Evolutionary conservation across 2,329 filamentous ascomycete species (phyloP).

Genomic region (Thelonectria discophora): DNA sequence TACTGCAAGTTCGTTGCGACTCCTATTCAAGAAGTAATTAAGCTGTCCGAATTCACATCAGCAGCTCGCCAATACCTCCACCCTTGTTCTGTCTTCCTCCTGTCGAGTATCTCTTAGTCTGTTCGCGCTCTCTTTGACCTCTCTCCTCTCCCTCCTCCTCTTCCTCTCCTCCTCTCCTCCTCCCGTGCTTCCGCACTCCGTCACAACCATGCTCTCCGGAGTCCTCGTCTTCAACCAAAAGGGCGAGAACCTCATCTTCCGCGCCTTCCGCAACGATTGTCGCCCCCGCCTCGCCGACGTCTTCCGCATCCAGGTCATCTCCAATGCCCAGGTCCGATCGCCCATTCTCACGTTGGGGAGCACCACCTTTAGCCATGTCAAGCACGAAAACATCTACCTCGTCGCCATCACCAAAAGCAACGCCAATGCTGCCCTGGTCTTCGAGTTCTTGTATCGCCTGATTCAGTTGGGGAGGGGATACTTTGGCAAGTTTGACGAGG

Average conservation of each 20-base stretch:
- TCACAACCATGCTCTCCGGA: slow-evolving; percentile 85
- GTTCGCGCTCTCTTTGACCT: neutral
- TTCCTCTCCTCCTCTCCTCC: neutral
- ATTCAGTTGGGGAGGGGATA: slow-evolving; percentile 92
- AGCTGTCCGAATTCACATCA: neutral
- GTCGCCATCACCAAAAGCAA: slow-evolving; percentile 99
- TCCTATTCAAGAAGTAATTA: slow-evolving; percentile 11
- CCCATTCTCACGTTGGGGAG: slow-evolving; percentile 96
- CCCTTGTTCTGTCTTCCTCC: neutral
- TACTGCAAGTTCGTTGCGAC: slow-evolving; percentile 17
- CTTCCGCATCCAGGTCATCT: slow-evolving; percentile 99
- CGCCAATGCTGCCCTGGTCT: slow-evolving; percentile 96
- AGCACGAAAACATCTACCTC: slow-evolving; percentile 98
- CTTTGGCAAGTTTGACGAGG: slow-evolving; percentile 99
- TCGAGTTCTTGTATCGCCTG: slow-evolving; percentile 95
- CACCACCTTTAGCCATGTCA: slow-evolving; percentile 99
- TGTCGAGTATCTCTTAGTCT: neutral
- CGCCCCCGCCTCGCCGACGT: slow-evolving; percentile 96
- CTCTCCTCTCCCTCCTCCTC: neutral
- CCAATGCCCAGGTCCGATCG: slow-evolving; percentile 95
- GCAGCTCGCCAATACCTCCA: neutral
- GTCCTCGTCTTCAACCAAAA: slow-evolving; percentile 99
- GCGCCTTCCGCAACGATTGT: slow-evolving; percentile 98
- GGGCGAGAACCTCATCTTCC: slow-evolving; percentile 99
- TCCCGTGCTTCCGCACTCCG: slow-evolving; percentile 6